A percentile compares a stretch with the other conserved stretches of the same genome.
Conservation (phyloP, 1,284 basidiomycete species). For the Xerocomus nothofagi region DNA sequence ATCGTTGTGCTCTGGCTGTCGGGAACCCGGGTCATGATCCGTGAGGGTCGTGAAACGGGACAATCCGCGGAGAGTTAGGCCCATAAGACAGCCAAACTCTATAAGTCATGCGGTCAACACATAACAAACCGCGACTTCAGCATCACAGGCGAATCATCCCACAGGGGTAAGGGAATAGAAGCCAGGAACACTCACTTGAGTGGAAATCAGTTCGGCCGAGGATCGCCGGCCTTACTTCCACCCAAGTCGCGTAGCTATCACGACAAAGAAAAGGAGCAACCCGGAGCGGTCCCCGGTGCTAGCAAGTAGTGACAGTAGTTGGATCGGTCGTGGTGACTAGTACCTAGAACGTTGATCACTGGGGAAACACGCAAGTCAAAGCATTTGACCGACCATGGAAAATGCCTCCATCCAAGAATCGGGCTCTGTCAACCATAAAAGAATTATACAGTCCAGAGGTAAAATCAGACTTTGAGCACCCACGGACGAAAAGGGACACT, state of each 20-base stretch:
- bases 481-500: background rate
- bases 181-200: background rate
- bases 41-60: background rate
- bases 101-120: background rate
- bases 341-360: background rate
- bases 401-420: background rate
- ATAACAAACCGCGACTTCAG: background rate
- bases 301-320: background rate
- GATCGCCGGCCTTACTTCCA: background rate
- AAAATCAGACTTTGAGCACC: background rate
- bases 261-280: background rate
- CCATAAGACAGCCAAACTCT: conserved; percentile 7
- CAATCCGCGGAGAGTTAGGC: background rate
- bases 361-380: background rate
- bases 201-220: conserved; percentile 10
- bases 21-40: conserved; percentile 13
- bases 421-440: background rate
- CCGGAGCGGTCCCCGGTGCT: background rate
- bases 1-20: background rate
- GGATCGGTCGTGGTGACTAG: background rate
- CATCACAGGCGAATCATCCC: background rate
- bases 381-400: background rate
- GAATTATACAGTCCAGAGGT: background rate
- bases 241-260: background rate
- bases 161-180: background rate